Evolutionary conservation across 176 grass and related monocot genomes (phyloP).

Genomic region (Musa beccarii): DNA sequence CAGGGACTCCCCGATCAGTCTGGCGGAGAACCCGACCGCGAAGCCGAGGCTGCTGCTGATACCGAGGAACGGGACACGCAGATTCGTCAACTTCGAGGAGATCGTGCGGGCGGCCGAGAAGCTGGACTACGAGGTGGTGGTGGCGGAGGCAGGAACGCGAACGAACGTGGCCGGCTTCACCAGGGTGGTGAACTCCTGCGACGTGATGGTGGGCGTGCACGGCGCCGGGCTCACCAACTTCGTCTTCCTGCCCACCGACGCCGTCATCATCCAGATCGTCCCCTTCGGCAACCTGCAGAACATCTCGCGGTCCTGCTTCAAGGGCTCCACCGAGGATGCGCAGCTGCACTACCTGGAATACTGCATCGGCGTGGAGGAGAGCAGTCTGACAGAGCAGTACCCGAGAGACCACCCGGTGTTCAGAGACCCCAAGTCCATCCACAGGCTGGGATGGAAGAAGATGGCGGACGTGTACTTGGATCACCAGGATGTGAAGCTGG

Average conservation of each 20-base stretch:
- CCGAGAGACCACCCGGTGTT: conserved; percentile 59
- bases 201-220: conserved; percentile 87
- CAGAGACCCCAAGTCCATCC: conserved; percentile 45
- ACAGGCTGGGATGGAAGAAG: conserved; percentile 56
- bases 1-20: conserved; percentile 27
- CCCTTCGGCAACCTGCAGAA: conserved; percentile 75
- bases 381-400: conserved; percentile 55
- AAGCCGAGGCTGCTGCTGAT: conserved; percentile 67
- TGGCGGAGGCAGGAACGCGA: conserved; percentile 48
- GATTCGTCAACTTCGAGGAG: conserved; percentile 56
- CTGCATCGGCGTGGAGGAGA: conserved; percentile 57
- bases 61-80: conserved; percentile 54
- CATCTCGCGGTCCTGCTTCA: conserved; percentile 58
- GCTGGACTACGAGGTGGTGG: conserved; percentile 54
- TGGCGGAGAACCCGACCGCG: conserved; percentile 39
- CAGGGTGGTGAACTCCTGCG: conserved; percentile 58
- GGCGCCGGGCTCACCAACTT: conserved; percentile 83
- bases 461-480: conserved; percentile 72
- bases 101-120: conserved; percentile 45
- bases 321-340: conserved; percentile 42
- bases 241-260: conserved; percentile 62
- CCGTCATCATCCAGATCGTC: conserved; percentile 66
- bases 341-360: conserved; percentile 70
- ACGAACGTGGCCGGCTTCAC: conserved; percentile 44
- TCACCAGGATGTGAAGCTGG: conserved; percentile 71